Evolutionary conservation across 805 yeast genomes (phyloP).

Genomic region (Wickerhamomyces subpelliculosus): DNA sequence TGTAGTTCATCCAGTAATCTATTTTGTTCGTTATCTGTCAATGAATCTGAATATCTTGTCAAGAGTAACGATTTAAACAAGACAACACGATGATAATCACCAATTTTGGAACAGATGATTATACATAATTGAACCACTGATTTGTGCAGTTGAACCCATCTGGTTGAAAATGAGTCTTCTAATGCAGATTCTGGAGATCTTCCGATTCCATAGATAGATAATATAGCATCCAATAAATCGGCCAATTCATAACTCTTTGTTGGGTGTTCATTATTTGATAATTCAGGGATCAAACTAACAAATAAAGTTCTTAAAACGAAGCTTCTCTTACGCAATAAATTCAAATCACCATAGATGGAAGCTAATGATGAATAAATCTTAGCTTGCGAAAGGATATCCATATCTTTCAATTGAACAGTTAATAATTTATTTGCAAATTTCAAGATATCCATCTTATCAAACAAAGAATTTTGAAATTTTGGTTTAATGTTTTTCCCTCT

Average conservation of each 20-base stretch:
- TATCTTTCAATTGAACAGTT: conserved; percentile 34
- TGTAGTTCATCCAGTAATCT: conserved; percentile 29
- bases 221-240: conserved; percentile 40
- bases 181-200: conserved; percentile 26
- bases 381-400: conserved; percentile 48
- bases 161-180: conserved; percentile 23
- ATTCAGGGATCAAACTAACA: conserved; percentile 38
- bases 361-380: conserved; percentile 63
- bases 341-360: conserved; percentile 51
- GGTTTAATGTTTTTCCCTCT: conserved; percentile 25
- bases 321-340: conserved; percentile 59
- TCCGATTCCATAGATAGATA: conserved; percentile 48
- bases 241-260: conserved; percentile 25
- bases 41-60: conserved; percentile 45
- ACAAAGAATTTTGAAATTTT: conserved; percentile 11
- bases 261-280: conserved; percentile 9
- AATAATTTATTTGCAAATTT: conserved; percentile 40
- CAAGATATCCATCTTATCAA: conserved; percentile 38
- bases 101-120: conserved; percentile 43
- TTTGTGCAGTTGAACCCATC: conserved; percentile 55
- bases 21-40: conserved; percentile 54
- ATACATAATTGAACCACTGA: conserved; percentile 47
- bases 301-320: conserved; percentile 64
- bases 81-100: conserved; percentile 37
- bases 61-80: conserved; percentile 48